A percentile compares a stretch with the other conserved stretches of the same genome.
Evolutionary conservation across 169 alveolate species (phyloP).

Genomic region (Plasmodium adleri): DNA sequence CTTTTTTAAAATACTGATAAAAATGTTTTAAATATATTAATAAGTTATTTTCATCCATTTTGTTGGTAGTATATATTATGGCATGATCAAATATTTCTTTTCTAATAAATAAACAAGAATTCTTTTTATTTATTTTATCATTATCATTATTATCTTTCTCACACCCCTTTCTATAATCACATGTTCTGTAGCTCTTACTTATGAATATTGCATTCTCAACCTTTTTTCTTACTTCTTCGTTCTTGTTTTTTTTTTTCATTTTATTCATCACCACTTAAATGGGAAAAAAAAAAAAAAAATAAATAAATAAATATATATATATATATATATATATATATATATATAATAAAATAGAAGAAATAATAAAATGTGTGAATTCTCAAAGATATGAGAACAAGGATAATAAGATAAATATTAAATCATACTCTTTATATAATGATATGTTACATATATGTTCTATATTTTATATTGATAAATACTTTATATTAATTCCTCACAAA

Average conservation of each 20-base stretch:
- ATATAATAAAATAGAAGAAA: too few relatives aligned
- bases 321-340: slow-evolving; percentile 6
- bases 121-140: neutral
- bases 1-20: slow-evolving; percentile 53
- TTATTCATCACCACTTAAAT: neutral
- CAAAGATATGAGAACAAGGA: too few relatives aligned
- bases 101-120: slow-evolving; percentile 36
- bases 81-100: slow-evolving; percentile 75
- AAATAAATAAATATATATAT: neutral
- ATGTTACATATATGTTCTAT: too few relatives aligned
- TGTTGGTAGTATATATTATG: slow-evolving; percentile 48
- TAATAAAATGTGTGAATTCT: too few relatives aligned
- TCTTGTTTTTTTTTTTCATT: neutral
- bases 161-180: neutral
- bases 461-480: too few relatives aligned
- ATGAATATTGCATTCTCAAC: neutral
- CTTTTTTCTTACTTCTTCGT: too few relatives aligned
- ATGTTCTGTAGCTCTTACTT: neutral
- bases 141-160: neutral
- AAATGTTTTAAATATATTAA: slow-evolving; percentile 48
- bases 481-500: too few relatives aligned
- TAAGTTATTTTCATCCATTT: slow-evolving; percentile 27
- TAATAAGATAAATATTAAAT: too few relatives aligned
- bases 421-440: too few relatives aligned
- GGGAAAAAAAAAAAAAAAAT: neutral